Evolutionary conservation across 1,139 yeast species (phyloP), one percentile per base, ranked within the genome.

Genomic region (Meyerozyma smithsonii): DNA sequence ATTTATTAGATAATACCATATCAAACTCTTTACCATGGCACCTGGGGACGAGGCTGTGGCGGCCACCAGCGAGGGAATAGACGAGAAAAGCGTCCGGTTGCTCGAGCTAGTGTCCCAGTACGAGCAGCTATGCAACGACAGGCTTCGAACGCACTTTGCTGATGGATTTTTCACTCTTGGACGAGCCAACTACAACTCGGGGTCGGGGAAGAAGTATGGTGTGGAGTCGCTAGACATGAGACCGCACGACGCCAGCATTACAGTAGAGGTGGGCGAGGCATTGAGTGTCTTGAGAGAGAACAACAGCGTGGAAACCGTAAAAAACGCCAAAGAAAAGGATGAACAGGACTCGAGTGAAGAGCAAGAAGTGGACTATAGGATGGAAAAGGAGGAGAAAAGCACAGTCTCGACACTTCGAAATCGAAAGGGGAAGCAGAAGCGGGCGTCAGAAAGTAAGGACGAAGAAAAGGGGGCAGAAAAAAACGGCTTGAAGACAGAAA

Each of bases 81-180:
- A 62, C 41, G 30, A 14, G n/a, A 45, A 47, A 32, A 54, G 61
- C 0, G 47, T 50, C 7, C 42, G 52, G 41, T 44, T 67, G 28
- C 48, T 67, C 6, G 54, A 52, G 15, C 43, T 61, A 15, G 40
- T 34, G 28, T 12, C 14, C 15, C 28, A 53, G 39, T 71, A 71
- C 47, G 69, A 66, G 42, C 35, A 39, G 11, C 18, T 50, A 15
- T 48, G 54, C 16, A 52, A 54, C 33, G 55, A 46, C 5, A 37
- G 45, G n/a, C 50, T 49, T 41, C 48, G 65, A 10, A 28, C 38
- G 8, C 49, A 50, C 37, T 66, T 55, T 47, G 48, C 52, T 11
- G 54, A 61, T 30, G 74, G 73, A 4, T 62, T 50, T 42, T 48
- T 66, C 28, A 61, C 61, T 39, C 50, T 71, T 36, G 68, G 74